Percentiles rank a stretch among this genome's conserved stretches.
phyloP scores from a whole-genome alignment of 148 eudicot species.

The Chenopodium quinoa region DNA sequence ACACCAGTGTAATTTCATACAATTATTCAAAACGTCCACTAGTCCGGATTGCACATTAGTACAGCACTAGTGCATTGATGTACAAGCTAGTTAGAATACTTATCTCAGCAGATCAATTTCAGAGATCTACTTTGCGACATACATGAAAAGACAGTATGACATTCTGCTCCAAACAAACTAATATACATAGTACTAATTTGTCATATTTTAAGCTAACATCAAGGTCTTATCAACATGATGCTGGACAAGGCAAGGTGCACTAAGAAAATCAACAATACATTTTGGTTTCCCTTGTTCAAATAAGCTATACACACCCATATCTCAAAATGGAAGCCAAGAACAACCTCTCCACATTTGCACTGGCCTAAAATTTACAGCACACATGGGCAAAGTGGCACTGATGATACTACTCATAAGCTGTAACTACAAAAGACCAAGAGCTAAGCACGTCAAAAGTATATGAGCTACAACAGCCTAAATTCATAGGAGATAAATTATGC shows the following conservation, averaged over 20 bases:
- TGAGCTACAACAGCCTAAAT: neutral
- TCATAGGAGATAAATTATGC: neutral
- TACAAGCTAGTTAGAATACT: neutral
- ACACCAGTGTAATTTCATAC: neutral
- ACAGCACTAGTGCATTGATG: neutral
- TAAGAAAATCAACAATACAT: no score
- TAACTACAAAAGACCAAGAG: neutral
- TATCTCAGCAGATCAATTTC: neutral
- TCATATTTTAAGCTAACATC: no score
- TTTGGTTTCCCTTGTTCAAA: no score
- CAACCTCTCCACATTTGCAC: neutral
- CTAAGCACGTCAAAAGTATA: no score
- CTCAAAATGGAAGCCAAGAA: no score
- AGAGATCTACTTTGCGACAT: neutral
- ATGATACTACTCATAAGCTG: no score
- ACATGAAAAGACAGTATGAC: neutral
- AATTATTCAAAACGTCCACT: neutral
- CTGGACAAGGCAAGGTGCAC: neutral
- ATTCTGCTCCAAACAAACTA: neutral
- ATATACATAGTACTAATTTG: neutral
- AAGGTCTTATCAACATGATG: neutral
- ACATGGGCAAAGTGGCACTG: neutral
- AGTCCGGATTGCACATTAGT: slow-evolving; percentile 2
- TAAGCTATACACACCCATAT: no score
- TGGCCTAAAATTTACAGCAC: no score